phyloP scores from a whole-genome alignment of 1,139 yeast genomes.

The Hyphopichia pseudoburtonii region DNA sequence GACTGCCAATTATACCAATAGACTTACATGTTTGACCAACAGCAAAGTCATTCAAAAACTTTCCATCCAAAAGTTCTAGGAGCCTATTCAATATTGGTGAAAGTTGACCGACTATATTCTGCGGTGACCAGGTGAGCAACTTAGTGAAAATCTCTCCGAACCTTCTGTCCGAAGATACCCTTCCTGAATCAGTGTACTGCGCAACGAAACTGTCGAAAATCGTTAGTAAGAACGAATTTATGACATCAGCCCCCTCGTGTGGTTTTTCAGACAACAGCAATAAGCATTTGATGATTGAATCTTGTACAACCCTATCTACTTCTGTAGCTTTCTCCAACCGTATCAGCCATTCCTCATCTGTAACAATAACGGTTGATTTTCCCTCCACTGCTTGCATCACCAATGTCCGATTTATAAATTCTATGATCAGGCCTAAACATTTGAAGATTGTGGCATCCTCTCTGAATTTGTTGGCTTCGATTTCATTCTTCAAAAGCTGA shows the following conservation, averaged over 20 bases:
- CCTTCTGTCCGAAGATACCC: constrained; percentile 16
- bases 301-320: constrained; percentile 55
- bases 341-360: constrained; percentile 75
- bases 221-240: constrained; percentile 19
- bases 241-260: constrained; percentile 13
- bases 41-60: constrained; percentile 33
- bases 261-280: constrained; percentile 13
- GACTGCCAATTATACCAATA: constrained; percentile 58
- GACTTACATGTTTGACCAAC: constrained; percentile 42
- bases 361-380: constrained; percentile 54
- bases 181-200: constrained; percentile 16
- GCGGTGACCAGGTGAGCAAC: constrained; percentile 37
- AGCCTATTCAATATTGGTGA: constrained; percentile 18
- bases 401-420: constrained; percentile 53
- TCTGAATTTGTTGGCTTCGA: constrained; percentile 16
- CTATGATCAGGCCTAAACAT: constrained; percentile 41
- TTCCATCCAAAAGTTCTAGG: constrained; percentile 22
- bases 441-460: constrained; percentile 23
- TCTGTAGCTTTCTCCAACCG: constrained; percentile 73
- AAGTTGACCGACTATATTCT: constrained; percentile 25
- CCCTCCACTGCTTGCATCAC: constrained; percentile 63
- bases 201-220: constrained; percentile 30
- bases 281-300: constrained; percentile 30
- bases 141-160: constrained; percentile 31
- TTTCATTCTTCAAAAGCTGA: constrained; percentile 23